Evolutionary conservation across 2,329 filamentous ascomycete species (phyloP).

Genomic region (Penicillium glabrum): DNA sequence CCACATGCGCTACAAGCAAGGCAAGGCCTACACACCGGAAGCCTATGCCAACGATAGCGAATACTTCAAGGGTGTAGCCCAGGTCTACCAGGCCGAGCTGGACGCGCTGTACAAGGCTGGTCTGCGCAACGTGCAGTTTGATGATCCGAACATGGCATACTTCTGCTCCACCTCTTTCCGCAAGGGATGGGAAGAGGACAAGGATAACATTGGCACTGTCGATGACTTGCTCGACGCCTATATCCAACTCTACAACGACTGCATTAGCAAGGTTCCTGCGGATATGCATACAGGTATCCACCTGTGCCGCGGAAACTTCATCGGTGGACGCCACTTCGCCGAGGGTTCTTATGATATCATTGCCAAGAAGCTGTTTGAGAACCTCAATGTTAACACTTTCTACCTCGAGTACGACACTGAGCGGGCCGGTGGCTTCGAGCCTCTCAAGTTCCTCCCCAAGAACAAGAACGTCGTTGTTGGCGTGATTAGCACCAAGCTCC

Average conservation of each 20-base stretch:
- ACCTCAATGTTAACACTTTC: conserved; percentile 65
- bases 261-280: conserved; percentile 59
- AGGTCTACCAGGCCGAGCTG: conserved; percentile 63
- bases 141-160: conserved; percentile 67
- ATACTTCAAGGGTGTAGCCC: conserved; percentile 65
- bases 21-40: conserved; percentile 56
- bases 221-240: conserved; percentile 74
- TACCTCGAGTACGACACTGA: conserved; percentile 70
- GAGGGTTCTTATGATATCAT: conserved; percentile 68
- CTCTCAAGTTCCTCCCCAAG: conserved; percentile 60
- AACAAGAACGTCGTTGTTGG: conserved; percentile 65
- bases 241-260: conserved; percentile 74
- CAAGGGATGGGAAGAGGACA: conserved; percentile 66
- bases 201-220: conserved; percentile 65
- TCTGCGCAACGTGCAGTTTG: conserved; percentile 65
- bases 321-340: conserved; percentile 64
- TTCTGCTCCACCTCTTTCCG: conserved; percentile 74
- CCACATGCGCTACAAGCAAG: conserved; percentile 61
- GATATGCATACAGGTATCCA: conserved; percentile 78
- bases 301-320: conserved; percentile 67
- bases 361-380: conserved; percentile 63
- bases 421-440: conserved; percentile 65
- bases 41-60: conserved; percentile 59
- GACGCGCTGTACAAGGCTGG: conserved; percentile 62
- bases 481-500: conserved; percentile 63